phyloP scores from a whole-genome alignment of 2,329 filamentous ascomycete genomes.

The Pseudopithomyces maydicus region DNA sequence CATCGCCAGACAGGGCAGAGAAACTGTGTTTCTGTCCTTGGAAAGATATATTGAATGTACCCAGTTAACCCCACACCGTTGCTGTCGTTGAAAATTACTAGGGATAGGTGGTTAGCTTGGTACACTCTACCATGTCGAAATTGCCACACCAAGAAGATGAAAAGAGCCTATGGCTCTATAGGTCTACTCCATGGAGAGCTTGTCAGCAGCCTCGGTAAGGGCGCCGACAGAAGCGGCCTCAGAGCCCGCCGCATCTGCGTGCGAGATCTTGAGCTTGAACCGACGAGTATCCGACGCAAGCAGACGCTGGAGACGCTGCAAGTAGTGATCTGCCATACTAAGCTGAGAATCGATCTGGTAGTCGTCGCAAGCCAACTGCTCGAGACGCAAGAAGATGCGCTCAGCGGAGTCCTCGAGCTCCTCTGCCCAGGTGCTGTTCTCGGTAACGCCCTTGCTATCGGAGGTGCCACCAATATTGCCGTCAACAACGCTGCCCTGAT shows the following conservation, averaged over 20 bases:
- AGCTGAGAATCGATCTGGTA: slow-evolving; percentile 19
- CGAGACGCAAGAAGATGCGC: slow-evolving; percentile 26
- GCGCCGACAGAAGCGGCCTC: neutral
- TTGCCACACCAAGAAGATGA: too few relatives aligned
- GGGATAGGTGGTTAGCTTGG: too few relatives aligned
- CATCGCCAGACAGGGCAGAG: too few relatives aligned
- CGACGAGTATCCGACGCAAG: slow-evolving; percentile 20
- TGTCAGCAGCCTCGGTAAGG: neutral
- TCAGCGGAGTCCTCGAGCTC: slow-evolving; percentile 35
- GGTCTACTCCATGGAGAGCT: neutral
- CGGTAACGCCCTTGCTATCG: slow-evolving; percentile 40
- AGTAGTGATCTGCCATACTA: slow-evolving; percentile 31
- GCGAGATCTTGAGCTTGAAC: slow-evolving; percentile 24
- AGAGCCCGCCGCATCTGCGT: neutral
- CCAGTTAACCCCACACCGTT: too few relatives aligned
- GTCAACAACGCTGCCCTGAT: too few relatives aligned
- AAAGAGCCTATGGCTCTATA: neutral
- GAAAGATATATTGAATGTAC: too few relatives aligned
- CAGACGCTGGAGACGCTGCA: slow-evolving; percentile 27
- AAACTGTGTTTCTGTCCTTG: too few relatives aligned
- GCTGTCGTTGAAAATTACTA: too few relatives aligned
- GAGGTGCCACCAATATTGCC: too few relatives aligned
- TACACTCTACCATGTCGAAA: too few relatives aligned
- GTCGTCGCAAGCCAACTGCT: slow-evolving; percentile 42
- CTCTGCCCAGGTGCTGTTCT: slow-evolving; percentile 42